Evolutionary conservation across 1,284 basidiomycete genomes (phyloP), one percentile per base, ranked within the genome.

Genomic region (Stygiomarasmius scandens): DNA sequence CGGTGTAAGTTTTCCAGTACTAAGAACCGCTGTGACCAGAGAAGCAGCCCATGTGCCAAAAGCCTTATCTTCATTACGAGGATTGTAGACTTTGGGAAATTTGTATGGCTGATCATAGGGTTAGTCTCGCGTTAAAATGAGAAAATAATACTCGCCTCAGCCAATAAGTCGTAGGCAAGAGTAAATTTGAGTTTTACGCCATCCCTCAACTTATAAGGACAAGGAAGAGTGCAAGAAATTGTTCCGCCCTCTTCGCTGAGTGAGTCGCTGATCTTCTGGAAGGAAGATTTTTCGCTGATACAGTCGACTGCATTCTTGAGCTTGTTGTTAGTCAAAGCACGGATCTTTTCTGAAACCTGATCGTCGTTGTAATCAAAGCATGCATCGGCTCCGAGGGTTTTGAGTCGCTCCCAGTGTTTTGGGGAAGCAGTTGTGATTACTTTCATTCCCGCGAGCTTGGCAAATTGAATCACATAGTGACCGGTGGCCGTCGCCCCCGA

Each of bases 391-490:
- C 78, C 56, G 9, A 58, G 46, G 6, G 27, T 36, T 20, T 41
- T 53, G 22, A 58, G 45, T 14, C 34, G 25, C 3, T 58, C 51
- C n/a, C 22, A 53, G 22, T 58, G 50, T 10, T 48, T 47, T 11
- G 56, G 56, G 10, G 76, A 77, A 8, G 75, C 69, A 5, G 77
- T 75, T 4, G 74, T 68, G 24, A 79, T 64, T 27, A 79, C 74
- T 12, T 66, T 64, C 57, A 75, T 67, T 2, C 77, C 77, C 0
- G 70, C 58, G 2, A 72, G 56, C 50, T 71, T 71, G 4, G 77
- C 75, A 22, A 80, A 66, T 62, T 80, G 77, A 19, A 80, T 69
- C 1, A 73, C 70, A 45, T 74, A 74, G 12, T 70, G 67, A 1
- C 76, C 75, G 23, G 71, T 69, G 0, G 71, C 66, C 3, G 73